Percentiles rank a stretch among this genome's conserved stretches.
phyloP scores from a whole-genome alignment of 225 moss, liverwort and hornwort species.

The Marchantia paleacea region DNA sequence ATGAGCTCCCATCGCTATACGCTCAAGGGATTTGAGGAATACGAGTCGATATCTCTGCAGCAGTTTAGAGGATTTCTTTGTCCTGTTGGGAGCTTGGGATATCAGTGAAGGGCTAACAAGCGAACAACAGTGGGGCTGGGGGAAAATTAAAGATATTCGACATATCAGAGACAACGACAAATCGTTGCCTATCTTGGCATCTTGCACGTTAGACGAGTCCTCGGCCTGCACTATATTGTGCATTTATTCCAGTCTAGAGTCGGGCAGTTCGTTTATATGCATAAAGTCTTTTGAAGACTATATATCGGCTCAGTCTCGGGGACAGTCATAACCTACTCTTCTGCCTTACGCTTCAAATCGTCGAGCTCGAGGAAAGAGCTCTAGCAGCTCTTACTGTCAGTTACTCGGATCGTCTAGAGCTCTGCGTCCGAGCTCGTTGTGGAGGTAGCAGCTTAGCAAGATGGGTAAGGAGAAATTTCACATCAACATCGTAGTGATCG shows the following conservation, averaged over 20 bases:
- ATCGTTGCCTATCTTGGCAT: not conserved
- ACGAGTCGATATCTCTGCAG: not conserved
- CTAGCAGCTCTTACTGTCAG: not conserved
- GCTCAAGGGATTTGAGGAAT: too few relatives aligned
- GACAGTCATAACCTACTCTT: not conserved
- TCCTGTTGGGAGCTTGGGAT: not conserved
- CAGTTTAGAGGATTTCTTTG: not conserved
- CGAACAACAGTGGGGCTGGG: not conserved
- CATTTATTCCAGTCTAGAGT: too few relatives aligned
- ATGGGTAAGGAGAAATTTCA: slow-evolving; percentile 63
- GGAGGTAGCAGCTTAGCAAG: not conserved
- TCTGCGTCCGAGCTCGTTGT: not conserved
- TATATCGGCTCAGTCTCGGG: not conserved
- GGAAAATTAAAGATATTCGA: not conserved
- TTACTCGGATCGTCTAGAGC: not conserved
- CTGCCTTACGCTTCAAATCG: not conserved
- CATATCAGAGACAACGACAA: slow-evolving; percentile 2
- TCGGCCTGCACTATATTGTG: not conserved
- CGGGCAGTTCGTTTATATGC: not conserved
- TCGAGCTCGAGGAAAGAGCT: not conserved
- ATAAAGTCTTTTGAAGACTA: not conserved
- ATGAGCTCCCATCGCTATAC: not conserved
- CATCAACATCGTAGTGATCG: slow-evolving; percentile 64
- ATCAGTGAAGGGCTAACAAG: not conserved
- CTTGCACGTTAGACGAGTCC: slow-evolving; percentile 1